Base-by-base conservation (phyloP, 1,284 basidiomycete species). In the Cystobasidiaceae sp. region DNA sequence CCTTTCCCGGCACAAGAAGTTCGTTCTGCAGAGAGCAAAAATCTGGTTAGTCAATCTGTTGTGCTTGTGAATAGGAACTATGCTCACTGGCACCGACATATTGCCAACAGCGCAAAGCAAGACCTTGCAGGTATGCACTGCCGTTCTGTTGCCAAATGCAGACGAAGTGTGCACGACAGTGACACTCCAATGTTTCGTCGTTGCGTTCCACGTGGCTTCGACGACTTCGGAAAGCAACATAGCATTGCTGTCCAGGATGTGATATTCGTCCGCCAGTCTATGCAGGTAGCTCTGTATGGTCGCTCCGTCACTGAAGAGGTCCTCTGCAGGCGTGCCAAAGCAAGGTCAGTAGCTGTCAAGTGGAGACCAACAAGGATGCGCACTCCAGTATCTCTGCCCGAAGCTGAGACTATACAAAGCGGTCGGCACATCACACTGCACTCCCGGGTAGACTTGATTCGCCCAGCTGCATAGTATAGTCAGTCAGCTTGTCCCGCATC, bases 61-160 rank as follows among this genome's bases (percentile, higher is more conserved):
- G 17, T 55, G 8, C 19, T 11, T 9, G 39, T 30, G n/a, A 2
- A 21, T 27, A 28, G 46, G 8, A 21, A n/a, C 3, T 33, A 9
- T 32, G 3, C 59, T 61, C 30, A 61, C 59, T 13, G 59, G 48
- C 34, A 61, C 25, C 8, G 59, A 49, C 59, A 61, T 37, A 25
- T 61, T 61, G 5, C 59, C 62, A 17, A 57, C 54, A 15, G 62
- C 62, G 8, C 32, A 39, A 1, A 65, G 28, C 21, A 65, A 33
- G n/a, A 65, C 34, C 46, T 65, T 65, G 52, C 62, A 65, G 11
- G 62, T 57, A 34, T 50, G 32, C 8, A n/a, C n/a, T n/a, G 25
- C 25, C 2, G 21, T 37, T 11, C 27, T 30, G 3, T 13, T 52
- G 15, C 21, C 30, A 25, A 17, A 25, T 15, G 4, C 17, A 5